Percentiles rank a stretch among this genome's conserved stretches.
Conservation (phyloP, 805 yeast genomes). For the Tanozyma kutaoensis region DNA sequence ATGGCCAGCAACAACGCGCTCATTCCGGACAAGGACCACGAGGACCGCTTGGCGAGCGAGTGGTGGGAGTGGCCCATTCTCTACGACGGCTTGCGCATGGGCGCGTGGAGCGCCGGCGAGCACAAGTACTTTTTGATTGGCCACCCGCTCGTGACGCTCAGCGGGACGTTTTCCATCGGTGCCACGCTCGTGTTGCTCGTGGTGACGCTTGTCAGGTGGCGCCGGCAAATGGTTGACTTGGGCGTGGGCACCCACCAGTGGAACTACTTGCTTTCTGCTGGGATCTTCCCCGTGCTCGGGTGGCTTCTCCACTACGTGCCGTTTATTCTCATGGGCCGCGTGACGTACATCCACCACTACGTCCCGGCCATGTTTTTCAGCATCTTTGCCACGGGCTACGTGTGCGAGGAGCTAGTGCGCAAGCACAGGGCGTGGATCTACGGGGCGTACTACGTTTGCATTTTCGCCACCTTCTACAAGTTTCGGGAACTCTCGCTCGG, state of each 20-base stretch:
- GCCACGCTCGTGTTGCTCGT: too few relatives aligned
- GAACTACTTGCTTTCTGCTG: conserved; percentile 15
- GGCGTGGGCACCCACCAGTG: conserved; percentile 4
- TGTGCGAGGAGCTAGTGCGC: conserved; percentile 10
- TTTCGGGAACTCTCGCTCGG: too few relatives aligned
- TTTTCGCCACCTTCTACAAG: too few relatives aligned
- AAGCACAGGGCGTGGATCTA: too few relatives aligned
- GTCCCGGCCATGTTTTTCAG: conserved; percentile 29
- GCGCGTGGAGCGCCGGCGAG: conserved; percentile 49
- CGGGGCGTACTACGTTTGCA: too few relatives aligned
- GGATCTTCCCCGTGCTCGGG: conserved; percentile 22
- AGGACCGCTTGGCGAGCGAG: conserved; percentile 55
- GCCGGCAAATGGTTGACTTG: too few relatives aligned
- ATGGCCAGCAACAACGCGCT: conserved; percentile 76
- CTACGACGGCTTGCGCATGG: conserved; percentile 60
- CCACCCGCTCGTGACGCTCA: conserved; percentile 2
- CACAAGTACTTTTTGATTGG: conserved; percentile 39
- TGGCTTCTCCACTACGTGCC: conserved; percentile 29
- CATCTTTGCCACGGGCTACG: conserved; percentile 9
- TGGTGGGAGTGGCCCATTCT: conserved; percentile 83
- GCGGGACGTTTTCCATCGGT: too few relatives aligned
- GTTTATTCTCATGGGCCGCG: conserved; percentile 28
- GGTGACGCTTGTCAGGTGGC: too few relatives aligned
- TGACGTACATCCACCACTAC: conserved; percentile 30
- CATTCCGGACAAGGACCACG: conserved; percentile 61